A percentile compares a stretch with the other conserved stretches of the same genome.
These are phyloP conservation scores for Penicillium paradoxum DNA, from an alignment of 495 filamentous ascomycete genomes.

Conservation along the genomic window DNA sequence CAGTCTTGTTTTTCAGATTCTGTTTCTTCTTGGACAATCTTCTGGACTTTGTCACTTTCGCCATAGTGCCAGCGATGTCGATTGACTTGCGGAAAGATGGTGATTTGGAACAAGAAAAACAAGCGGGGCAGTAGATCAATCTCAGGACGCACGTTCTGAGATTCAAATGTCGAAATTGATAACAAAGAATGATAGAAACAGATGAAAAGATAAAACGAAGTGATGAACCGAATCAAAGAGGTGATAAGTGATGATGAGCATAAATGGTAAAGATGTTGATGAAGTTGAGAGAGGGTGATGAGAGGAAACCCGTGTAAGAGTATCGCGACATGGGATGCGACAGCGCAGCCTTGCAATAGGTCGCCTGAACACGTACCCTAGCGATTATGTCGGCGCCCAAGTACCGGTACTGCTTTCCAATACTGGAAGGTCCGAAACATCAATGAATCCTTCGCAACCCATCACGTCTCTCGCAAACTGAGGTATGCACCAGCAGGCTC, in stretches of 20 bases:
- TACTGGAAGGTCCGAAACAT: neutral
- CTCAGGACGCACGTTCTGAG: neutral
- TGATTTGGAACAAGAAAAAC: neutral
- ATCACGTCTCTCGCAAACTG: neutral
- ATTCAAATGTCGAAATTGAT: neutral
- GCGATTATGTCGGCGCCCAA: neutral
- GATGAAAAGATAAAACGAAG: neutral
- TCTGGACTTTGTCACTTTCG: neutral
- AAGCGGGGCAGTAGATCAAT: neutral
- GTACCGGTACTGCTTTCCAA: neutral
- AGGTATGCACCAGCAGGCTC: neutral
- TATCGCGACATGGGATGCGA: neutral
- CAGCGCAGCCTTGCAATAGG: neutral
- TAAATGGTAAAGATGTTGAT: neutral
- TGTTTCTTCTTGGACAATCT: neutral
- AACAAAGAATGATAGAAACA: neutral
- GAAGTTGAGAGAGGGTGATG: neutral
- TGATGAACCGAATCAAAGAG: neutral
- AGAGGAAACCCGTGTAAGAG: neutral
- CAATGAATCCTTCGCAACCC: neutral
- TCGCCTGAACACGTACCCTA: neutral
- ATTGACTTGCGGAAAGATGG: neutral
- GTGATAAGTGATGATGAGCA: neutral
- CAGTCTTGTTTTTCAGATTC: neutral
- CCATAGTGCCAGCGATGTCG: neutral